Base-by-base conservation (phyloP, 2,329 filamentous ascomycete species). In the Elsinoe perseae region DNA sequence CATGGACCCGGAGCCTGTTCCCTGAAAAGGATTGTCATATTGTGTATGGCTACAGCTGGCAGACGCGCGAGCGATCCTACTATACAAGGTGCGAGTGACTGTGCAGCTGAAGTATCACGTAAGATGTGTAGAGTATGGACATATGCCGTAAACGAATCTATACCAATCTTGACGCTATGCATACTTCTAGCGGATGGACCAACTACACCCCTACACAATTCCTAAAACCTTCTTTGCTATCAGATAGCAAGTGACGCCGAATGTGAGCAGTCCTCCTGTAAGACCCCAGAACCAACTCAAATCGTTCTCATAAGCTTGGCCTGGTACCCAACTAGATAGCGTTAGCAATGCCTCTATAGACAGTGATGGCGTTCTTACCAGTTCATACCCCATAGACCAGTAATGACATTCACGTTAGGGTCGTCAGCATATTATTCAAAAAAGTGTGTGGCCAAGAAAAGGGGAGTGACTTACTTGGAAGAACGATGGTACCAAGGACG, bases 351-450 rank as follows among this genome's bases (percentile, higher is more conserved):
- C n/a, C 6, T 25, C 5, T 18, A n/a, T 2, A 27, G 14, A 20
- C 9, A 16, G n/a, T n/a, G 27, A 55, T 2, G 10, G 14, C 44
- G n/a, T 23, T 46, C 58, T 56, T 56, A 57, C 23, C 54, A 87
- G 77, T 98, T 98, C 92, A 97, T 97, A 53, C 92, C 93, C 91
- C 92, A 98, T 65, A 97, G 83, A 63, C 93, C 93, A 2, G 93
- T 97, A 65, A 98, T 92, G 68, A 98, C 95, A 69, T 98, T 98
- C 91, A 98, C 43, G 16, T 48, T 4, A 21, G 14, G 5, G 4
- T 16, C 23, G 43, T 48, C 23, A 48, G 43, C 28, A 48, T 48
- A 48, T 20, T 14, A 7, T 48, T 12, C 6, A 6, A 6, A 10
- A 2, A 8, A 42, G 3, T 2, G 38, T 18, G 16, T 42, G 9